Base-by-base conservation (phyloP, 2,329 filamentous ascomycete species). In the Pestalotiopsis sp. region DNA sequence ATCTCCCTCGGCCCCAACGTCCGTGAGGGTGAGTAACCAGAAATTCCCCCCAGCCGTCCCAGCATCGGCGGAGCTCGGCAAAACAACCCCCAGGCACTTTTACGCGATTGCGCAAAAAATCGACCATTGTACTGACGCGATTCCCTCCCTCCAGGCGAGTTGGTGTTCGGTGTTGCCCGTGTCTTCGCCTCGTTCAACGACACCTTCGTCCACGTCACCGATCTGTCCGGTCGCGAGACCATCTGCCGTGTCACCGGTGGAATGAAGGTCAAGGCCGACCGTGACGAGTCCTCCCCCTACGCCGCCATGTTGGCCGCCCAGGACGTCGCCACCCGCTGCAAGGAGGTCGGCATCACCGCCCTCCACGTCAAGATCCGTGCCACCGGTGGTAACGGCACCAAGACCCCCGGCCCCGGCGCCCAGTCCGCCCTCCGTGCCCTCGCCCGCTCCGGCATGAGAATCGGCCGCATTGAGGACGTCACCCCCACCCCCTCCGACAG, bases 241-340 rank as follows among this genome's bases (percentile, higher is more conserved):
- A 98, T 99, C 89, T 93, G 91, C 91, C 95, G 96, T 93, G 95
- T 99, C 78, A 99, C 97, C 80, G 96, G 97, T 88, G 97, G 97
- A 83, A 99, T 99, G 96, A 99, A 99, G 91, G 96, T 99, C 91
- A 99, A 99, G 93, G 95, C 95, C 86, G 95, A 99, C 83, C 95
- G 96, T 90, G 96, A 99, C 88, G 96, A 99, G 90, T 98, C 95
- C 81, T 98, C 96, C 77, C 96, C 96, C 80, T 99, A 99, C 90
- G 96, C 96, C 81, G 96, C 96, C 87, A 99, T 99, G 96, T 95
- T 99, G 93, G 96, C 96, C 87, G 96, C 96, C 76, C 96, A 99
- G 90, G 95, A 97, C 84, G 94, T 97, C 82, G 96, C 96, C 80
- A 87, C 90, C 83, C 94, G 96, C 86, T 90, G 88, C 87, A 90